Evolutionary conservation across 2,329 filamentous ascomycete genomes (phyloP), one percentile per base, ranked within the genome.

Genomic region (Diaporthe aspalathi): DNA sequence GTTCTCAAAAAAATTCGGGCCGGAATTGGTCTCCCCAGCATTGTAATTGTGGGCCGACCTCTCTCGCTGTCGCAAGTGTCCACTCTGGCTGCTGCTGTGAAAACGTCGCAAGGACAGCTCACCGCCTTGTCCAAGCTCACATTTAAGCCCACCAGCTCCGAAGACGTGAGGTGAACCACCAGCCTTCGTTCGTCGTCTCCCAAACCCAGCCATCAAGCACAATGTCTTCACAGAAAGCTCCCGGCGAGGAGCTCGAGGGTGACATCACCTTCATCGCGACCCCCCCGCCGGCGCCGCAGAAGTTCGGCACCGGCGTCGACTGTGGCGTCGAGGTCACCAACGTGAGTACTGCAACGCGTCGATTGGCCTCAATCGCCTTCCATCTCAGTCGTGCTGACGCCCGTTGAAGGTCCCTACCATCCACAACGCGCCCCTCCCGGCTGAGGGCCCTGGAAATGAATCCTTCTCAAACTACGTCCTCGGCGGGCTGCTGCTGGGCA

Each of bases 341-440:
- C 75, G 87, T 89, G 79, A 78, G 86, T 80, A 66, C 32, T 32
- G 16, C 38, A 49, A 2, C 20, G 5, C 43, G 43, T n/a, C 45
- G 62, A 43, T 60, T 47, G 67, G 24, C 22, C 6, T 45, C 45
- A 32, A 29, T 60, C 35, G 32, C 29, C 56, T 50, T 14, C 60
- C 11, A 16, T 52, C 24, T 53, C 24, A 67, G 24, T 43, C 69
- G 5, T 53, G 65, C 65, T 53, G 50, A 67, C 49, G 4, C 49
- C 12, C 4, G 5, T 5, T 47, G 1, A 79, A 97, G 94, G 95
- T 90, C 78, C 92, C 94, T 38, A 85, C 94, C 73, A 98, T 98
- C 84, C 93, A 96, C 81, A 98, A 98, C 90, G 93, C 91, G 60
- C 94, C 96, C 75, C 90, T 98, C 57, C 96, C 96, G 47, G 95